These are phyloP conservation scores for Neurospora sp. DNA, from an alignment of 495 filamentous ascomycete species.

Conservation along the genomic window DNA sequence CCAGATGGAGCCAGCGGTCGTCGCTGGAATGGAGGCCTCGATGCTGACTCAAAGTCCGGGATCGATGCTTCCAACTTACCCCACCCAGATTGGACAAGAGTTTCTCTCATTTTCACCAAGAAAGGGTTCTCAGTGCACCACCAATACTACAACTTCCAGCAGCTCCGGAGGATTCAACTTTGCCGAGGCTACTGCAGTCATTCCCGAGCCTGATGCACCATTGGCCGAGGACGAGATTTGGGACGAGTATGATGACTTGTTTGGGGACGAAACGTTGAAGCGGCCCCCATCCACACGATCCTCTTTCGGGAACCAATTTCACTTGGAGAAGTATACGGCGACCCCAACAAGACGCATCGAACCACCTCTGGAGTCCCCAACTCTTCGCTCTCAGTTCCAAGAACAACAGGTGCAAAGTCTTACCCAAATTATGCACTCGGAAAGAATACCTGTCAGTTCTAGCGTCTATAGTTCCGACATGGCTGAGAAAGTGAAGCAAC, in stretches of 20 bases:
- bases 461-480: constrained; percentile 38
- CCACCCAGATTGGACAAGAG: constrained; percentile 18
- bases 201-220: constrained; percentile 46
- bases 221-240: constrained; percentile 81
- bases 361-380: constrained; percentile 32
- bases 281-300: constrained; percentile 41
- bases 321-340: constrained; percentile 26
- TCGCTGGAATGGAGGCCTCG: constrained; percentile 9
- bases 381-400: constrained; percentile 14
- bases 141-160: constrained; percentile 47
- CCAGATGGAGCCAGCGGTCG: constrained; percentile 16
- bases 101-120: constrained; percentile 67
- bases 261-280: constrained; percentile 47
- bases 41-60: constrained; percentile 14
- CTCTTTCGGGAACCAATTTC: constrained; percentile 34
- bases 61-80: constrained; percentile 10
- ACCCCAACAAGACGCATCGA: constrained; percentile 4
- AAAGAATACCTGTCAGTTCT: constrained; percentile 20
- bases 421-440: constrained; percentile 18
- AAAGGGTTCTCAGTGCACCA: constrained; percentile 59
- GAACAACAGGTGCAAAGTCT: constrained; percentile 20
- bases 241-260: constrained; percentile 87
- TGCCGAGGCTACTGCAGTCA: constrained; percentile 48
- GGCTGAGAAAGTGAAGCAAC: constrained; percentile 33
- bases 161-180: constrained; percentile 46